phyloP scores from a whole-genome alignment of 805 yeast species.

The Candida pseudofarinosa region DNA sequence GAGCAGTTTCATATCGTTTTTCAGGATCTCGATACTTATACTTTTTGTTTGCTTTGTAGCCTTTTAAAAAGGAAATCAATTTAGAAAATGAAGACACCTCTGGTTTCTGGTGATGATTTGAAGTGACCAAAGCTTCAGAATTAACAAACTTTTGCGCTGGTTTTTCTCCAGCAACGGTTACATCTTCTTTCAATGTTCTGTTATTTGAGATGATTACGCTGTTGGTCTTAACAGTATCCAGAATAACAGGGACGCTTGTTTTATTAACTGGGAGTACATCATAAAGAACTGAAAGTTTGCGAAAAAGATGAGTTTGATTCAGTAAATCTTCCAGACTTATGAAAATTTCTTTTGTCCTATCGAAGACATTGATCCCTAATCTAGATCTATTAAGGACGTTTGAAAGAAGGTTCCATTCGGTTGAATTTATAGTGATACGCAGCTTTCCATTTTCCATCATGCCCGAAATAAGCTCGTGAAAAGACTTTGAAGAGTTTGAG shows the following conservation, averaged over 20 bases:
- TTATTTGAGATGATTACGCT: neutral
- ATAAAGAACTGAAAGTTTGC: neutral
- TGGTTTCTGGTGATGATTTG: neutral
- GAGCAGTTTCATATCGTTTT: slow-evolving; percentile 3
- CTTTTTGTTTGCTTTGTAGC: slow-evolving; percentile 1
- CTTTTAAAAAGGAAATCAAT: neutral
- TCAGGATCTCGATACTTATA: slow-evolving; percentile 4
- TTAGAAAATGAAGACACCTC: neutral
- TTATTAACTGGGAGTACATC: neutral
- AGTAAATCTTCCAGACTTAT: neutral
- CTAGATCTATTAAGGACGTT: neutral
- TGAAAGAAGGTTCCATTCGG: neutral
- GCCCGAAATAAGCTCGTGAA: neutral
- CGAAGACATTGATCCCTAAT: neutral
- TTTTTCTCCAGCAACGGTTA: neutral
- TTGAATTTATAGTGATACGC: neutral
- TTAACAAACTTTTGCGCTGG: neutral
- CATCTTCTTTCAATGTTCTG: neutral
- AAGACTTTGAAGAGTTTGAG: neutral
- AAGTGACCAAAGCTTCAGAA: neutral
- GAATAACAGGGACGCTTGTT: neutral
- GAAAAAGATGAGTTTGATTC: neutral
- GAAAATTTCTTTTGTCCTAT: neutral
- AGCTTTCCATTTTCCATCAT: neutral
- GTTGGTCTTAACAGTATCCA: neutral